Evolutionary conservation across 169 alveolate species (phyloP), one percentile per base, ranked within the genome.

Genomic region (Cryptosporidium xiaoi): DNA sequence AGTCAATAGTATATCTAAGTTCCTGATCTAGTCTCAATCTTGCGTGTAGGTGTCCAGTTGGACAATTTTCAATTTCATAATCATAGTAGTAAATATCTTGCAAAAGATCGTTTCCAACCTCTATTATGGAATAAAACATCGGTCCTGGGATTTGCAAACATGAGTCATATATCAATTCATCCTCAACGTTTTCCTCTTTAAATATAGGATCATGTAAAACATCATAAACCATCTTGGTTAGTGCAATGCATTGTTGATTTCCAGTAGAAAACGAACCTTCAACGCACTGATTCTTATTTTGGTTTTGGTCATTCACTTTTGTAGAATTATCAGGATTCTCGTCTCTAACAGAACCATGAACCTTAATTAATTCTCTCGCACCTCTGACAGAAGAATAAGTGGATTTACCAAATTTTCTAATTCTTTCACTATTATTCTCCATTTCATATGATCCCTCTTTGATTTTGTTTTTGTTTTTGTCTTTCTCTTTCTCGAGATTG

Each of bases 31-130:
- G 64, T 34, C 87, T 65, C 15, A 77, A 64, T 44, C 87, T 55
- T 60, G 87, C 87, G 15, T 77, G 87, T 24, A 77, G 18, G 15
- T 77, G 87, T n/a, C 87, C 87, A 58, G 87, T 36, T 36, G 87
- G 87, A 40, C 87, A 77, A 27, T 77, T 77, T 60, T 77, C 87
- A 77, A 77, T 77, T 62, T 77, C 87, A 60, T 77, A 40, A 27
- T 77, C 87, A 60, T 58, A 60, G 13, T 77, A 77, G 7, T 50
- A 58, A 18, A 77, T 56, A 40, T 77, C 71, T 77, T 77, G 87
- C 31, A 77, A 36, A 20, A 77, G 64, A 34, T 77, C 87, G 64
- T 77, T 77, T 1, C 77, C 87, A 48, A 71, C 71, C 20, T 77
- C 87, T 60, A 77, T 77, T 5, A 77, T 77, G 13, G 87, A 77